These are phyloP conservation scores for Cutaneotrichosporon curvatum DNA, from an alignment of 1,284 basidiomycete genomes.

Conservation along the genomic window DNA sequence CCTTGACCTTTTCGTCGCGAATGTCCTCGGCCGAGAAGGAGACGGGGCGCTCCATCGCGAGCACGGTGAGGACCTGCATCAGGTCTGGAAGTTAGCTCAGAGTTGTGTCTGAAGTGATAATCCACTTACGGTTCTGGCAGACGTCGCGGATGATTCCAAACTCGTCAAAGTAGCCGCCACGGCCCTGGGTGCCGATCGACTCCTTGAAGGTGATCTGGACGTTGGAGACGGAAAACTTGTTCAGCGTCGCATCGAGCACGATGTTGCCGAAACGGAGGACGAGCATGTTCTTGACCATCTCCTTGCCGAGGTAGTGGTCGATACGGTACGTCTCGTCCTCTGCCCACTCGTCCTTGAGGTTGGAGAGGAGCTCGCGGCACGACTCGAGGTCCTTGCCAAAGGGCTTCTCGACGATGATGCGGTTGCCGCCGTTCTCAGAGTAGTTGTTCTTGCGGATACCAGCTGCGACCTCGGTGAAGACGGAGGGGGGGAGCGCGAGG, in stretches of 20 bases:
- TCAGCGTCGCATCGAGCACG: conserved; percentile 77
- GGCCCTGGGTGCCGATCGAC: conserved; percentile 92
- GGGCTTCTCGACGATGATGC: conserved; percentile 93
- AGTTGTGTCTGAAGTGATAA: neutral
- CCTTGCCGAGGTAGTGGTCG: conserved; percentile 96
- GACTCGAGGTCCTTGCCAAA: conserved; percentile 89
- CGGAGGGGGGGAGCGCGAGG: conserved; percentile 86
- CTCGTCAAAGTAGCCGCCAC: conserved; percentile 97
- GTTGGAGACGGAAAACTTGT: conserved; percentile 88
- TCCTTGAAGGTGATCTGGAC: conserved; percentile 99
- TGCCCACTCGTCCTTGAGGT: conserved; percentile 77
- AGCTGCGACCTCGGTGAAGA: conserved; percentile 80
- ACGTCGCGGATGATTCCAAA: conserved; percentile 96
- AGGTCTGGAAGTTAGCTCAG: conserved; percentile 56
- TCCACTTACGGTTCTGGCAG: conserved; percentile 82
- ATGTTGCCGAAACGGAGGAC: conserved; percentile 90
- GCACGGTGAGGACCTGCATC: conserved; percentile 80
- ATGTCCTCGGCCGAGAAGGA: conserved; percentile 94
- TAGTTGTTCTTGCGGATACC: conserved; percentile 79
- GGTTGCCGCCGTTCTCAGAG: conserved; percentile 63
- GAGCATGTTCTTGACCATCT: conserved; percentile 97
- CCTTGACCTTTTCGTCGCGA: conserved; percentile 97
- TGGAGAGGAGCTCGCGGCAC: conserved; percentile 67
- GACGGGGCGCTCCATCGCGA: conserved; percentile 96
- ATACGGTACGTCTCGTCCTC: conserved; percentile 97